A percentile compares a stretch with the other conserved stretches of the same genome.
These are phyloP conservation scores for Sinapis alba DNA, from an alignment of 441 rosid genomes.

Conservation along the genomic window DNA sequence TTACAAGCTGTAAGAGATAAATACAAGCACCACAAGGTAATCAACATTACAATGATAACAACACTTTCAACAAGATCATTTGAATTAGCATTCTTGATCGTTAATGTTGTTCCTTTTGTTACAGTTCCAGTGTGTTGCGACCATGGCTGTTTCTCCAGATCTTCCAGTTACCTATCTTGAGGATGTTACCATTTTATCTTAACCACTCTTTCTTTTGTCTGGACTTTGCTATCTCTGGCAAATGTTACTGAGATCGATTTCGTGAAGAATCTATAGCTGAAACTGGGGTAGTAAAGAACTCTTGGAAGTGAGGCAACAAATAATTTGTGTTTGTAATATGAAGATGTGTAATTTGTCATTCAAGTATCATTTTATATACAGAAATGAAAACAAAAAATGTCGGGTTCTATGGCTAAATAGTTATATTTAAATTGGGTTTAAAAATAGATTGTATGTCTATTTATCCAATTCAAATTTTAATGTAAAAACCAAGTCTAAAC, in stretches of 20 bases:
- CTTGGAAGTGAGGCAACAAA: not conserved
- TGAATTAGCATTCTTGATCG: not conserved
- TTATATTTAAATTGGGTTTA: too few relatives aligned
- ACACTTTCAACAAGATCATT: not conserved
- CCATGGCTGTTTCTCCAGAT: slow-evolving; percentile 55
- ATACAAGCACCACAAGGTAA: slow-evolving; percentile 40
- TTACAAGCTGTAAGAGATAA: not conserved
- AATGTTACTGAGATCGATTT: not conserved
- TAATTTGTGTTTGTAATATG: not conserved
- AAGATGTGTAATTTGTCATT: not conserved
- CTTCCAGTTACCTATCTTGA: slow-evolving; percentile 50
- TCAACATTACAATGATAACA: not conserved
- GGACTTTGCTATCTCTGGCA: not conserved
- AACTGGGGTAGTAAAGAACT: not conserved
- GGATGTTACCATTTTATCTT: slow-evolving; percentile 39
- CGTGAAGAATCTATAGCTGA: not conserved
- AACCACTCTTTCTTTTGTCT: not conserved
- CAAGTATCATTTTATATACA: not conserved
- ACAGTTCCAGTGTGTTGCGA: slow-evolving; percentile 71
- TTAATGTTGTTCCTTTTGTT: not conserved
- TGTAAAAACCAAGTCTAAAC: too few relatives aligned
- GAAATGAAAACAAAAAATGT: too few relatives aligned
- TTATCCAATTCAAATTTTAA: too few relatives aligned
- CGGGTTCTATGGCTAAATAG: too few relatives aligned
- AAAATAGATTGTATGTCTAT: too few relatives aligned